Percentiles rank a stretch among this genome's conserved stretches.
phyloP scores from a whole-genome alignment of 2,329 filamentous ascomycete species.

The Pseudogymnoascus sp. region DNA sequence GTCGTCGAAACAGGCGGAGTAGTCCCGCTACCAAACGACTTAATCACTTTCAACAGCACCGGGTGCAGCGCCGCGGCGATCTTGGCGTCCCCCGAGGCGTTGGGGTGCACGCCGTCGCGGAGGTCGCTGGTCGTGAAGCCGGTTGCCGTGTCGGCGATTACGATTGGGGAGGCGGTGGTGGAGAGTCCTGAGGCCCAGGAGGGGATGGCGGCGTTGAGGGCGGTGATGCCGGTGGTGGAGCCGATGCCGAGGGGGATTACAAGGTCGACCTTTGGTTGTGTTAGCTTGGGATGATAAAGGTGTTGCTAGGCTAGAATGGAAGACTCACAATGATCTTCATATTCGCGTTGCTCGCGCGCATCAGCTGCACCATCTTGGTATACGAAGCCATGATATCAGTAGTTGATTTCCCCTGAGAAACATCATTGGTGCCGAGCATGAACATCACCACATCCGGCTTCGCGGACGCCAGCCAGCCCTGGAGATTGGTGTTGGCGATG shows the following conservation, averaged over 20 bases:
- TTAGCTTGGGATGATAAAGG: neutral
- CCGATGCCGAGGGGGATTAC: constrained; percentile 33
- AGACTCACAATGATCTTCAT: constrained; percentile 35
- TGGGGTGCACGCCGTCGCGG: constrained; percentile 36
- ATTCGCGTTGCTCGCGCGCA: constrained; percentile 31
- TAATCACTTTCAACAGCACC: neutral
- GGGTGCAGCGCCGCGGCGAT: neutral
- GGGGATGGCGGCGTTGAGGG: constrained; percentile 33
- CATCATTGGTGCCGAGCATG: constrained; percentile 41
- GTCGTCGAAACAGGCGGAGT: neutral
- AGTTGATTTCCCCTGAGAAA: constrained; percentile 26
- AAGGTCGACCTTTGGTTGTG: constrained; percentile 29
- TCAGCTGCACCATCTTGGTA: constrained; percentile 32
- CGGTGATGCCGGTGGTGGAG: constrained; percentile 23
- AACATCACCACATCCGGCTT: constrained; percentile 38
- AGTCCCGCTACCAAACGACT: neutral
- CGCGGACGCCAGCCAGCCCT: constrained; percentile 32
- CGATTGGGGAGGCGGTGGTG: constrained; percentile 13
- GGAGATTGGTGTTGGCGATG: constrained; percentile 36
- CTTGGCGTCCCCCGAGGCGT: constrained; percentile 13
- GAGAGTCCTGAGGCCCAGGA: constrained; percentile 32
- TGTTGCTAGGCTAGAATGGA: no score
- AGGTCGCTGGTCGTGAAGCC: constrained; percentile 30
- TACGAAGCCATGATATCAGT: constrained; percentile 32
- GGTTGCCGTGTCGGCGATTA: constrained; percentile 30